A percentile compares a stretch with the other conserved stretches of the same genome.
Conservation (phyloP, 2,329 filamentous ascomycete genomes). For the Orbilia blumenaviensis region DNA sequence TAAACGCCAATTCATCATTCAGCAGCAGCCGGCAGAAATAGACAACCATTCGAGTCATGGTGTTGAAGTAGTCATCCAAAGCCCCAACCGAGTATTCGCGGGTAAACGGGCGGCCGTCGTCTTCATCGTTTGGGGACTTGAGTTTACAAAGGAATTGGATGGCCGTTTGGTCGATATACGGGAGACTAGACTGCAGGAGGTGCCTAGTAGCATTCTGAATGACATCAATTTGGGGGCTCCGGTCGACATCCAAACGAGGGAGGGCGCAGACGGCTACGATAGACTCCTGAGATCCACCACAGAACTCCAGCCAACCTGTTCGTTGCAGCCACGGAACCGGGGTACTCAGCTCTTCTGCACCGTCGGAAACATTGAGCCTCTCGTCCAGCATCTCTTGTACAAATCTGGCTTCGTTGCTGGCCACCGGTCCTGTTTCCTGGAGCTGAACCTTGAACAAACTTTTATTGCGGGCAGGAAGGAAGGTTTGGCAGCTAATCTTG, state of each 20-base stretch:
- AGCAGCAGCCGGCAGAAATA: background rate
- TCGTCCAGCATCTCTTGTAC: background rate
- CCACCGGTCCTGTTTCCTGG: background rate
- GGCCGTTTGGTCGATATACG: background rate
- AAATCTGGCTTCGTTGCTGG: background rate
- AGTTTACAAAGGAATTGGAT: background rate
- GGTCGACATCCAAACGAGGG: background rate
- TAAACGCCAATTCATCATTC: background rate
- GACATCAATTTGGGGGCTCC: background rate
- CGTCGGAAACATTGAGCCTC: background rate
- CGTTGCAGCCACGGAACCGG: background rate
- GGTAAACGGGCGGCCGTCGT: background rate
- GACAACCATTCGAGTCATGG: background rate
- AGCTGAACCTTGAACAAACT: background rate
- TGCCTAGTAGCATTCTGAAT: background rate
- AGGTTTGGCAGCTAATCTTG: background rate
- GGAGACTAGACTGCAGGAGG: background rate
- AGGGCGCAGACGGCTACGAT: background rate
- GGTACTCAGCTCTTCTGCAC: background rate
- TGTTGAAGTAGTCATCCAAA: background rate
- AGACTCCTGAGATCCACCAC: background rate
- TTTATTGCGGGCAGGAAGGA: background rate
- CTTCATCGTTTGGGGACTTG: background rate
- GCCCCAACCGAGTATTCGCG: background rate
- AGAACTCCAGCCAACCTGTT: conserved; percentile 1